Conservation (phyloP, 1,284 basidiomycete genomes). For the Porodaedalea pini region DNA sequence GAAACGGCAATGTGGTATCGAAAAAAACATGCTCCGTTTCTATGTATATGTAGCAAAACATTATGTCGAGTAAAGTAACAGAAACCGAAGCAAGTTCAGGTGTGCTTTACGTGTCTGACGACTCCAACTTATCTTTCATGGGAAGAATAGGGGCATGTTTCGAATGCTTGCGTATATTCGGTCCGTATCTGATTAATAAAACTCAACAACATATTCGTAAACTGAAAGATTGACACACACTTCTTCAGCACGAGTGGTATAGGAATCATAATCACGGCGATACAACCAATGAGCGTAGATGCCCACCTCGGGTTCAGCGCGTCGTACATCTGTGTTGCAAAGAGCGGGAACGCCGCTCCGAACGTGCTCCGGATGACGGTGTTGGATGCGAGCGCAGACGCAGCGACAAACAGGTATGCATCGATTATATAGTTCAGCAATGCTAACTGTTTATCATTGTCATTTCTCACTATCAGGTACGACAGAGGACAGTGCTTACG, state of each 20-base stretch:
- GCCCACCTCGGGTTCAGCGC: conserved; percentile 52
- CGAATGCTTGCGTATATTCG: conserved; percentile 12
- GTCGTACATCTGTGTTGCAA: conserved; percentile 52
- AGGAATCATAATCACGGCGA: conserved; percentile 49
- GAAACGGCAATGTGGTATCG: too few species aligned
- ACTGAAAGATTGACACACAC: conserved; percentile 31
- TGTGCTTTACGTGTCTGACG: conserved; percentile 9
- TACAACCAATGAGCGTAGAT: conserved; percentile 49
- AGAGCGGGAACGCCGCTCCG: conserved; percentile 59
- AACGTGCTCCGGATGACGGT: conserved; percentile 54
- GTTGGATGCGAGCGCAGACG: conserved; percentile 54
- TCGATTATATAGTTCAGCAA: conserved; percentile 60
- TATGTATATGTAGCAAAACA: too few species aligned
- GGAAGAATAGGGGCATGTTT: conserved; percentile 17
- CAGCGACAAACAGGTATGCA: conserved; percentile 52
- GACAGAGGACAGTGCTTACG: conserved; percentile 36
- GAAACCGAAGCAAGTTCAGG: too few species aligned
- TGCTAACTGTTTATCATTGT: conserved; percentile 43
- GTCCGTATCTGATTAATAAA: conserved; percentile 18
- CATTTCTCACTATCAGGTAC: background rate
- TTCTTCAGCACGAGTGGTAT: conserved; percentile 50
- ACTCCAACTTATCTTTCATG: conserved; percentile 6
- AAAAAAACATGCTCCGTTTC: too few species aligned
- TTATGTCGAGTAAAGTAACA: too few species aligned
- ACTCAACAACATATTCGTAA: too few species aligned